Percentiles rank a stretch among this genome's conserved stretches.
Evolutionary conservation across 1,284 basidiomycete genomes (phyloP).

Genomic region (Moesziomyces sp.): DNA sequence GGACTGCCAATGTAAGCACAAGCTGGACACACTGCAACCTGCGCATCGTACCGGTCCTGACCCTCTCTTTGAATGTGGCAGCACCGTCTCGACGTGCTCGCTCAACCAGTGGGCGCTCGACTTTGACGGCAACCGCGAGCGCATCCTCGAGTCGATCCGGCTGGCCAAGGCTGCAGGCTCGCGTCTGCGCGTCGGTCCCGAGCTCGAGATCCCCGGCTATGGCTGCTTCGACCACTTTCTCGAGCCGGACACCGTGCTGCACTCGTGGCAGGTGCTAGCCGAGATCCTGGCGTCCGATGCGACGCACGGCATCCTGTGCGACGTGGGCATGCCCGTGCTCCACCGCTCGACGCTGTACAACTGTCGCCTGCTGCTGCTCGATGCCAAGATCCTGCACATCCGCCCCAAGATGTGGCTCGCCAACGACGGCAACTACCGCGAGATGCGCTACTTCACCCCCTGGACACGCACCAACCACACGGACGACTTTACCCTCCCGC

Average conservation of each 20-base stretch:
- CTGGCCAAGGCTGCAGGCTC: slow-evolving; percentile 90
- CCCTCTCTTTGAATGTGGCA: background rate
- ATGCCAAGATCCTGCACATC: slow-evolving; percentile 88
- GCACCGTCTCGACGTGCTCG: slow-evolving; percentile 74
- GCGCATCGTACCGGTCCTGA: background rate
- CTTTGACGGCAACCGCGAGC: slow-evolving; percentile 83
- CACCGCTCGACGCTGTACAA: slow-evolving; percentile 99
- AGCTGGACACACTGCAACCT: too few relatives aligned
- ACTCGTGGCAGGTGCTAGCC: slow-evolving; percentile 65
- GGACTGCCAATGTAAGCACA: slow-evolving; percentile 37
- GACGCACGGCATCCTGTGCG: slow-evolving; percentile 63
- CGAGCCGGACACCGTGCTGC: slow-evolving; percentile 59
- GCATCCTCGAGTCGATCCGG: slow-evolving; percentile 87
- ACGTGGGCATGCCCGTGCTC: slow-evolving; percentile 75
- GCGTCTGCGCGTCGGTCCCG: slow-evolving; percentile 93
- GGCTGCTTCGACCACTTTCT: slow-evolving; percentile 64
- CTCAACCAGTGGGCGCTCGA: slow-evolving; percentile 97
- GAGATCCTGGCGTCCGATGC: slow-evolving; percentile 55
- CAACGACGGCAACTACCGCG: slow-evolving; percentile 97
- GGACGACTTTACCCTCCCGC: slow-evolving; percentile 88
- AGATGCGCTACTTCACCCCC: slow-evolving; percentile 94
- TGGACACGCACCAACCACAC: slow-evolving; percentile 88
- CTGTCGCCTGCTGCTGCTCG: slow-evolving; percentile 87
- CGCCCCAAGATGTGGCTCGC: slow-evolving; percentile 99
- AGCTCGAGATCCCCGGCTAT: slow-evolving; percentile 90